A percentile compares a stretch with the other conserved stretches of the same genome.
Conservation (phyloP, 345 rosid genomes). For the Alliaria petiolata region DNA sequence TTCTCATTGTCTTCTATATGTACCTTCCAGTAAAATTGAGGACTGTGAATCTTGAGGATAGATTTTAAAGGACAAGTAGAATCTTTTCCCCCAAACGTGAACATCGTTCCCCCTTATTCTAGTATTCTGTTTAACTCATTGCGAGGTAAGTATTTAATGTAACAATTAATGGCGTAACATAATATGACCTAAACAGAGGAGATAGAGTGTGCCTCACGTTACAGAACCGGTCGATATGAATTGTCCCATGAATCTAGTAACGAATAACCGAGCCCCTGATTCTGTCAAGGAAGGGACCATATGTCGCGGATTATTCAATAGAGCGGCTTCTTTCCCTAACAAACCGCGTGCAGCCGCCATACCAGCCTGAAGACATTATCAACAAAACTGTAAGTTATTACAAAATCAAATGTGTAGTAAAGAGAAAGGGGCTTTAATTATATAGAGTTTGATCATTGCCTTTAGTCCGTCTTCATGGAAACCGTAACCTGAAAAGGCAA, state of each 20-base stretch:
- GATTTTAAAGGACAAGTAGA: constrained; percentile 43
- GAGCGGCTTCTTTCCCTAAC: constrained; percentile 44
- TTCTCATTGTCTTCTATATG: background rate
- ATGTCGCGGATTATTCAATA: constrained; percentile 60
- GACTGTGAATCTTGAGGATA: constrained; percentile 64
- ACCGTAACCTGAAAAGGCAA: constrained; percentile 74
- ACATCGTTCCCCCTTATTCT: constrained; percentile 90
- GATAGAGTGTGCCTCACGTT: constrained; percentile 47
- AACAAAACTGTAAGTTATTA: background rate
- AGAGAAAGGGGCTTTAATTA: background rate
- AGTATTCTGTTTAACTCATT: constrained; percentile 41
- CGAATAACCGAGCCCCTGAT: constrained; percentile 69
- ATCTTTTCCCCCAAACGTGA: constrained; percentile 56
- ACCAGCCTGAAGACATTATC: constrained; percentile 54
- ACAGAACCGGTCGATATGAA: constrained; percentile 63
- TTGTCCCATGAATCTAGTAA: constrained; percentile 67
- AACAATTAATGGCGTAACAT: background rate
- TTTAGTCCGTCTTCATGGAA: constrained; percentile 95
- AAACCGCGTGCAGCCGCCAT: constrained; percentile 62
- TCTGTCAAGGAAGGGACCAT: constrained; percentile 79
- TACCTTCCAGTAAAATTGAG: constrained; percentile 96
- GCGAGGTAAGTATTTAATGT: background rate
- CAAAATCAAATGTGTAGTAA: background rate
- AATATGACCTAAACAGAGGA: background rate
- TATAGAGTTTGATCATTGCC: constrained; percentile 34